Percentiles rank a stretch among this genome's conserved stretches.
Evolutionary conservation across 345 rosid genomes (phyloP).

Genomic region (Populus tremula): DNA sequence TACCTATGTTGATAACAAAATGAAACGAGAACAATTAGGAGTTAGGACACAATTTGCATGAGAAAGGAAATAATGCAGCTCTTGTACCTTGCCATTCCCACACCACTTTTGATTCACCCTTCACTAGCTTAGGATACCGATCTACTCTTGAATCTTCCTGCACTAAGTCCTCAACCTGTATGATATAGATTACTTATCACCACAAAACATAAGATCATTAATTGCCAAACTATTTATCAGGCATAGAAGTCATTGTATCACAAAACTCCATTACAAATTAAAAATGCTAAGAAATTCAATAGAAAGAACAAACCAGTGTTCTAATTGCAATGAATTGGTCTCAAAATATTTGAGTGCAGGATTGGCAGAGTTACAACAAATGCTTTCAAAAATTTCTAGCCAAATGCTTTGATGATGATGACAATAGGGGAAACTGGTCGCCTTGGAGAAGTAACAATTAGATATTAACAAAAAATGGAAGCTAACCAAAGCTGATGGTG

Average conservation of each 20-base stretch:
- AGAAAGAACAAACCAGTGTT: background rate
- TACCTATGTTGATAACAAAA: background rate
- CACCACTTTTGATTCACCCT: slow-evolving; percentile 86
- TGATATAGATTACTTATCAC: background rate
- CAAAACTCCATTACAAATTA: background rate
- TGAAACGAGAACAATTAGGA: background rate
- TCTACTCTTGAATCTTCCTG: slow-evolving; percentile 91
- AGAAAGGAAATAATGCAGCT: background rate
- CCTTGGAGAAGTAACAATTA: background rate
- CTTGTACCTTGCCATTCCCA: slow-evolving; percentile 96
- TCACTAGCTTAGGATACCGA: slow-evolving; percentile 69
- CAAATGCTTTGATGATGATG: background rate
- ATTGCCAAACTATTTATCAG: background rate
- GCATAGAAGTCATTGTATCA: background rate
- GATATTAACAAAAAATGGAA: no score
- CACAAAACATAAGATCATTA: background rate
- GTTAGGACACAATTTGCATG: background rate
- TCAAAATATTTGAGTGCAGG: background rate
- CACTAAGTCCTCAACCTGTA: slow-evolving; percentile 77
- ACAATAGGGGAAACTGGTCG: background rate
- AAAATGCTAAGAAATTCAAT: background rate
- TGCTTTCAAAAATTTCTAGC: background rate
- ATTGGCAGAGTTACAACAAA: background rate
- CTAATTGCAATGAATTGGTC: background rate
- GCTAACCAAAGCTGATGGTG: no score